Evolutionary conservation across 345 rosid species (phyloP).

Genomic region (Adansonia digitata): DNA sequence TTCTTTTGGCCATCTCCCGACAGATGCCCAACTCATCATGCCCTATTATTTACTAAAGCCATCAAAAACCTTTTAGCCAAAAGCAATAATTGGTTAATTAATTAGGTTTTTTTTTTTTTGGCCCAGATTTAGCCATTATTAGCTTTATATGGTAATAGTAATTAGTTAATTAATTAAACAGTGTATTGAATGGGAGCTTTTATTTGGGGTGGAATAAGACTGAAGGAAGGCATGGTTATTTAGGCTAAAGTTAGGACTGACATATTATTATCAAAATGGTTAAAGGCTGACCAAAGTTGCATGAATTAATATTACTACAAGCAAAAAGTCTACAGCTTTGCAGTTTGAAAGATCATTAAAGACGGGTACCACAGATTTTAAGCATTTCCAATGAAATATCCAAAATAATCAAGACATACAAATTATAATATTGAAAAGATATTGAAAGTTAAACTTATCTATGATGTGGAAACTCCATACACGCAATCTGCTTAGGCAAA

Average conservation of each 20-base stretch:
- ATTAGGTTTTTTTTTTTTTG: neutral
- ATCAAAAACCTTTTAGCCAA: neutral
- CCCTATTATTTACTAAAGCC: constrained; percentile 9
- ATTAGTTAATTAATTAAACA: neutral
- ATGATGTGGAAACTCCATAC: too few species aligned
- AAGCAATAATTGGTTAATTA: constrained; percentile 6
- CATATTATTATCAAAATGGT: constrained; percentile 7
- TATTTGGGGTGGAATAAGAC: constrained; percentile 1
- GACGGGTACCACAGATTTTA: neutral
- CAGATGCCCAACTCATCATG: constrained; percentile 15
- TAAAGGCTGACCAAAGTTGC: constrained; percentile 14
- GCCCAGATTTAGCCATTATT: too few species aligned
- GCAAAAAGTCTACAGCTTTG: constrained; percentile 17
- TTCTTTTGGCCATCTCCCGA: constrained; percentile 5
- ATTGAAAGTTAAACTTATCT: neutral
- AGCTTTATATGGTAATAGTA: too few species aligned
- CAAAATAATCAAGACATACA: too few species aligned
- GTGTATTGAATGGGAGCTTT: constrained; percentile 7
- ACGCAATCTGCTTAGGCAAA: neutral
- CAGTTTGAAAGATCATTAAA: constrained; percentile 18
- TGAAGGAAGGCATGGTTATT: neutral
- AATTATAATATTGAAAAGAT: constrained; percentile 5
- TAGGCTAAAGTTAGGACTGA: constrained; percentile 5
- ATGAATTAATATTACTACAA: constrained; percentile 10
- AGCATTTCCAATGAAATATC: too few species aligned